Base-by-base conservation (phyloP, 768 basidiomycete genomes). In the Naganishia onofrii region DNA sequence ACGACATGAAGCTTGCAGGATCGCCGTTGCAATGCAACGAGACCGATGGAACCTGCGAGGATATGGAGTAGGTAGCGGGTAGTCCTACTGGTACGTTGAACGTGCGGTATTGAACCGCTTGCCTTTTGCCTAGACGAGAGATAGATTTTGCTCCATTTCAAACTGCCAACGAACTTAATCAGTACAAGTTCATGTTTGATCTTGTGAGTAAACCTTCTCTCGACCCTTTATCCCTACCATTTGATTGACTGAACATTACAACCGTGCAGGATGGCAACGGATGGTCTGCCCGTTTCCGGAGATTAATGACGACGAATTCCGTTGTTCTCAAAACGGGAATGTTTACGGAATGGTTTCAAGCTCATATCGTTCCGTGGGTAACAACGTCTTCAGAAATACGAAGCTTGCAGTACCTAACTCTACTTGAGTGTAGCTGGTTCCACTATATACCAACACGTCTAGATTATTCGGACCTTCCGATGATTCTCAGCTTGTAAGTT, bases 321-420 rank as follows among this genome's bases (percentile, higher is more conserved):
- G 74, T 82, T 32, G 80, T 82, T 26, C 77, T 83, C 72, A 83
- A 83, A 63, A 72, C 77, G 36, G 80, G 80, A 2, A 80, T 82
- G 64, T 83, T 77, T 74, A 83, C 79, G 70, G 82, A 71, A 69
- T 83, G 82, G 82, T 77, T 82, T 31, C 82, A 82, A 67, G 73
- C 76, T 5, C 74, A 79, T 56, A 71, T 79, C 31, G 78, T 80
- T 34, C 79, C 79, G 73, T 78, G 12, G 64, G 81, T 76, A 42
- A 38, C 4, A 5, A 51, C 26, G 15, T 42, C 15, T 7, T 9
- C 32, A 28, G 28, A 17, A n/a, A 58, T 26, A n/a, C 26, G 21
- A 21, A 1, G 15, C 46, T 8, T 10, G 36, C 56, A 9, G 65
- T 36, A 46, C n/a, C 32, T 67, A 13, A 51, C 38, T 7, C 36